Base-by-base conservation (phyloP, 2,329 filamentous ascomycete genomes). In the Emmonsia crescens region DNA sequence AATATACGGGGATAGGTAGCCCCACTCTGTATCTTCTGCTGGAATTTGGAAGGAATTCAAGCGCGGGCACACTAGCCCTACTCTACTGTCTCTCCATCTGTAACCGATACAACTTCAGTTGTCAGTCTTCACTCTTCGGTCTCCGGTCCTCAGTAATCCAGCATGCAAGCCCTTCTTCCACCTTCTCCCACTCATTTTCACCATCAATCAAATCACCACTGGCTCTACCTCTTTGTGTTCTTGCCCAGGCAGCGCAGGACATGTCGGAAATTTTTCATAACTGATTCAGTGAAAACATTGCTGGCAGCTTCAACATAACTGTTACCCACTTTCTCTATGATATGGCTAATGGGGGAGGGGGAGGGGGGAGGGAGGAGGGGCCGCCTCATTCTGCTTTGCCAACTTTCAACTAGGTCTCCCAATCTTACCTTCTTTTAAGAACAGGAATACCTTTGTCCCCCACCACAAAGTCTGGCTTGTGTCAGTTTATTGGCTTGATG, bases 261-360 rank as follows among this genome's bases (percentile, higher is more conserved):
- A 52, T 54, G 16, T 40, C 55, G 12, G 31, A 16, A 44, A 44
- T 16, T 14, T 36, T 31, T 1, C 52, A 38, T 16, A 64, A 54
- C 36, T 56, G 49, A 19, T 62, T 51, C 3, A 57, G 42, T 21
- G 60, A 51, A 38, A 64, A 49, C 21, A 64, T 29, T 2, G 51
- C 31, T n/a, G 59, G 38, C n/a, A 60, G 38, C 3, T 51, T 27
- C 29, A 62, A 36, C 4, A 36, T 19, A 12, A 27, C 61, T 12
- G 40, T 63, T 51, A 3, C 49, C 63, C 5, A 46, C 36, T 24
- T 52, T 55, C 27, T 49, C 48, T 9, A 61, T 51, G 8, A 63
- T 31, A 31, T 55, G 63, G 21, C 61, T 55, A n/a, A n/a, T n/a
- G n/a, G n/a, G n/a, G n/a, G n/a, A n/a, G n/a, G n/a, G n/a, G n/a